phyloP scores from a whole-genome alignment of 148 eudicot genomes.

The Arbutus unedo region DNA sequence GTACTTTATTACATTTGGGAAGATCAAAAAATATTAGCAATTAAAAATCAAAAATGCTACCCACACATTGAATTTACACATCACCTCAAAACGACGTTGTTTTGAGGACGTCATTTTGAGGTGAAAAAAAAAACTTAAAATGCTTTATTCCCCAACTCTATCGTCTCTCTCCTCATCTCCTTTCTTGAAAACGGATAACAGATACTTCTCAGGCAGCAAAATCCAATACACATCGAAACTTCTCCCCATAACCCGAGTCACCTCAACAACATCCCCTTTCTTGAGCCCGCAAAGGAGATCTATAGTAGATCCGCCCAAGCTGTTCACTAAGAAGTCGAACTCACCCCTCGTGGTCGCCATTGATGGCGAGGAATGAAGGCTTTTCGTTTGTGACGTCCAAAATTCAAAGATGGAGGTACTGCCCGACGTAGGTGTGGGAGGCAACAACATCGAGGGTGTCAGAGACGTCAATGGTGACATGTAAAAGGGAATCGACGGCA shows the following conservation, averaged over 20 bases:
- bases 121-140: too few relatives aligned
- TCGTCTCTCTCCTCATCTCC: too few relatives aligned
- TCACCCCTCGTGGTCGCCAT: constrained; percentile 44
- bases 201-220: constrained; percentile 53
- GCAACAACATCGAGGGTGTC: constrained; percentile 53
- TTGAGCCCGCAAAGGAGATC: constrained; percentile 62
- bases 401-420: constrained; percentile 73
- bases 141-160: too few relatives aligned
- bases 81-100: too few relatives aligned
- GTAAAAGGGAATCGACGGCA: constrained; percentile 84
- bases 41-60: too few relatives aligned
- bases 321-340: constrained; percentile 73
- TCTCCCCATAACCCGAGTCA: constrained; percentile 64
- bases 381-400: constrained; percentile 44
- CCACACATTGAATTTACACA: too few relatives aligned
- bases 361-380: constrained; percentile 61
- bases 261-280: constrained; percentile 68
- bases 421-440: constrained; percentile 62
- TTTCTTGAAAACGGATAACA: too few relatives aligned
- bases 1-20: too few relatives aligned
- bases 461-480: constrained; percentile 73
- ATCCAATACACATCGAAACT: constrained; percentile 60
- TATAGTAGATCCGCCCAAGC: constrained; percentile 72
- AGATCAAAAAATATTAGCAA: too few relatives aligned
- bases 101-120: too few relatives aligned